These are phyloP conservation scores for Pseudocercospora vitis DNA, from an alignment of 2,329 filamentous ascomycete genomes.

Conservation along the genomic window DNA sequence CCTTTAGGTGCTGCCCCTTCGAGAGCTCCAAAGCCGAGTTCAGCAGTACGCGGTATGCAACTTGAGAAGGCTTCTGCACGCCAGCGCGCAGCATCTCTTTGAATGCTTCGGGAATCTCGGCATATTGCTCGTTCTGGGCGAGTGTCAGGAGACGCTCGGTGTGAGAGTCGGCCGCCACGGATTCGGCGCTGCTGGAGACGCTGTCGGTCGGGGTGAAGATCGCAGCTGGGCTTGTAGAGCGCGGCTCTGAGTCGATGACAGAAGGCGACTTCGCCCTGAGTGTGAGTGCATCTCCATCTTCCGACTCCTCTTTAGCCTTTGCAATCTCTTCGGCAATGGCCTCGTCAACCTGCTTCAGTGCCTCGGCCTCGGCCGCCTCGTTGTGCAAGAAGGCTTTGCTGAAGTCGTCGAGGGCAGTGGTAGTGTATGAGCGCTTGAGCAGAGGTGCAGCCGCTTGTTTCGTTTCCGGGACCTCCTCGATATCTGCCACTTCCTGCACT, in stretches of 20 bases:
- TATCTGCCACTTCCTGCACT: conserved; percentile 39
- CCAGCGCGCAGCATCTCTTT: conserved; percentile 84
- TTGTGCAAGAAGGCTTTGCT: conserved; percentile 53
- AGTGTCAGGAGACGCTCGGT: conserved; percentile 77
- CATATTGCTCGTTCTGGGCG: conserved; percentile 69
- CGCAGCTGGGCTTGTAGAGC: conserved; percentile 30
- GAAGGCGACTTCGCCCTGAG: conserved; percentile 26
- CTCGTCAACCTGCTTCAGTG: conserved; percentile 79
- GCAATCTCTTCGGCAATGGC: conserved; percentile 78
- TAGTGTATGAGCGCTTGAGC: conserved; percentile 53
- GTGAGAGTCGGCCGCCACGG: conserved; percentile 65
- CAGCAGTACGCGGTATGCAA: conserved; percentile 89
- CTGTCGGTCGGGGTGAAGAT: conserved; percentile 31
- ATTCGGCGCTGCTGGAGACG: conserved; percentile 53
- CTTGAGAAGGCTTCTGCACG: conserved; percentile 73
- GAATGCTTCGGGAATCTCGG: conserved; percentile 86
- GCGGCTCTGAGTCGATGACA: conserved; percentile 25
- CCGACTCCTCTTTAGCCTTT: conserved; percentile 54
- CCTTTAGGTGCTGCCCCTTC: conserved; percentile 74
- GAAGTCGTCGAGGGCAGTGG: conserved; percentile 60
- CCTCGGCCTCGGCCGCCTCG: conserved; percentile 52
- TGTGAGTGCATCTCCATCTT: conserved; percentile 33
- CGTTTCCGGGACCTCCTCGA: conserved; percentile 42
- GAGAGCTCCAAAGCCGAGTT: conserved; percentile 82
- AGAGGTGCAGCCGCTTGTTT: conserved; percentile 31